phyloP scores from a whole-genome alignment of 495 filamentous ascomycete genomes.

The Hypoxylon rickii region DNA sequence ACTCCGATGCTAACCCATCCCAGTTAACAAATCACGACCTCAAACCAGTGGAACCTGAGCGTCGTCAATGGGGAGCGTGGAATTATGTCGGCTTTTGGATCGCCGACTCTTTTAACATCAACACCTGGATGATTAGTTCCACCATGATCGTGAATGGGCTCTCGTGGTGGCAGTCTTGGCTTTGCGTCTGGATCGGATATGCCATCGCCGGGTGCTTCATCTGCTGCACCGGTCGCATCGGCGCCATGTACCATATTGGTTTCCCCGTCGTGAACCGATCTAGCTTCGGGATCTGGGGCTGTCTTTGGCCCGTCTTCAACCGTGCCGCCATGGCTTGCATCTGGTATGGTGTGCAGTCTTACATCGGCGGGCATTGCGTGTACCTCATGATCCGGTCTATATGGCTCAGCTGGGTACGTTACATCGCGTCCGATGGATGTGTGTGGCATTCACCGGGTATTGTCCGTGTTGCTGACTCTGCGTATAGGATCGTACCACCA shows the following conservation, averaged over 20 bases:
- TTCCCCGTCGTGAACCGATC: constrained; percentile 79
- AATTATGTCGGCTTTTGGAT: constrained; percentile 94
- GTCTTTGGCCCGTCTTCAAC: constrained; percentile 89
- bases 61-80: constrained; percentile 84
- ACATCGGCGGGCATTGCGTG: constrained; percentile 83
- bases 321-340: constrained; percentile 84
- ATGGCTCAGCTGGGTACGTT: constrained; percentile 63
- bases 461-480: too few relatives aligned
- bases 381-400: constrained; percentile 82
- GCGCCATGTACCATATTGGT: constrained; percentile 86
- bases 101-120: constrained; percentile 95
- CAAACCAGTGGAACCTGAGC: constrained; percentile 84
- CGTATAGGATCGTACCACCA: constrained; percentile 48
- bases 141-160: constrained; percentile 74
- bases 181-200: constrained; percentile 88
- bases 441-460: too few relatives aligned
- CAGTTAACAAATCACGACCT: constrained; percentile 86
- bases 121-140: constrained; percentile 97
- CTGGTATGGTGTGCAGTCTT: constrained; percentile 87
- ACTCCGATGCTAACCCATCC: constrained; percentile 17
- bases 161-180: constrained; percentile 96
- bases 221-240: constrained; percentile 79
- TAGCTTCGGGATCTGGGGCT: constrained; percentile 86
- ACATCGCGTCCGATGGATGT: too few relatives aligned
- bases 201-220: constrained; percentile 76